Evolutionary conservation across 352 stramenopile genomes (phyloP), one percentile per base, ranked within the genome.

Genomic region (Achlya hypogyna): DNA sequence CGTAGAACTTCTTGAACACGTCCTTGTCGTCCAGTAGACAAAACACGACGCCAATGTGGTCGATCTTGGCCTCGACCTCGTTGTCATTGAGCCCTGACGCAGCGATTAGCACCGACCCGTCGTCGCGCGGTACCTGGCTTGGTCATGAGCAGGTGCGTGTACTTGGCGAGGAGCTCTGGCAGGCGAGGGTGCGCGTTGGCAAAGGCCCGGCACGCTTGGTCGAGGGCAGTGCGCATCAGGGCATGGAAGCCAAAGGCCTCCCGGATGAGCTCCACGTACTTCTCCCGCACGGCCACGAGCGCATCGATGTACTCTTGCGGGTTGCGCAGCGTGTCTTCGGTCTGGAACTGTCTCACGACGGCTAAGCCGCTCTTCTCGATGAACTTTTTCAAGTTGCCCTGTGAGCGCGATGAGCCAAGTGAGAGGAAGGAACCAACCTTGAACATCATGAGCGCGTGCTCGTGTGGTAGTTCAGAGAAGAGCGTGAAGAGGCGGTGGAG

Each of bases 11-110:
- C 66, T 94, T 92, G 82, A 94, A 94, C 14, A 94, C 72, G 63
- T 94, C 86, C 67, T 94, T 94, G 76, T 94, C 86, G 32, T 94
- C 84, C 51, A 94, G 88, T n/a, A 94, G 73, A 54, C 84, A 92
- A 64, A 94, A 94, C 23, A 94, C 86, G 35, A 93, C 76, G 14
- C 84, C 77, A 27, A 93, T 85, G 40, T 85, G 87, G 52, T 91
- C 81, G 51, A 94, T 88, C 69, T 90, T 91, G 35, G 79, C 77
- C 51, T 94, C 86, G 32, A 93, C 62, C 25, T 43, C 29, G 22
- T 63, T 62, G 35, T 63, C 63, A 51, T 51, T 47, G n/a, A 31
- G 27, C 27, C 53, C 27, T 49, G 16, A n/a, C n/a, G n/a, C n/a
- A 49, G 14, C 40, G 40, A 20, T 20, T 20, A 49, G 12, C 40